Conservation (phyloP, 768 basidiomycete species). For the Lactarius evosmus region DNA sequence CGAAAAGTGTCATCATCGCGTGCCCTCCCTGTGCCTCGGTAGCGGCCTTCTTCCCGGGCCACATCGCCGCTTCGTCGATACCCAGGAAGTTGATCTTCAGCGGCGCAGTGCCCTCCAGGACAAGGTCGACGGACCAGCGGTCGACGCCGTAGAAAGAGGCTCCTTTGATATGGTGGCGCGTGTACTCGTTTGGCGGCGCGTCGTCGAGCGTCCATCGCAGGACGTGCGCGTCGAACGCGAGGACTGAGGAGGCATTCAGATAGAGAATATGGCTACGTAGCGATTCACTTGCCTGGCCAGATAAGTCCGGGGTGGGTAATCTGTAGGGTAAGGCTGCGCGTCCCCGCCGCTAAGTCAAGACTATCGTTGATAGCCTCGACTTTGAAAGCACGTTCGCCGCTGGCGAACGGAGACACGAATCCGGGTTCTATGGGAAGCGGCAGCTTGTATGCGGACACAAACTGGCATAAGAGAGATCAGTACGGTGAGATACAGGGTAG, state of each 20-base stretch:
- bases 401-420: slow-evolving; percentile 31
- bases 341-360: slow-evolving; percentile 53
- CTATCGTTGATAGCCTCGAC: slow-evolving; percentile 58
- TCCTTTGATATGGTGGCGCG: slow-evolving; percentile 89
- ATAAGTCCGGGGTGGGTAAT: slow-evolving; percentile 79
- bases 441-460: slow-evolving; percentile 82
- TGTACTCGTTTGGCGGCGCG: slow-evolving; percentile 69
- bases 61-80: slow-evolving; percentile 80
- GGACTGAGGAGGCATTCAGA: slow-evolving; percentile 42
- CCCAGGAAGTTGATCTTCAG: slow-evolving; percentile 68
- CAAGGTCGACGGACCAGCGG: slow-evolving; percentile 69
- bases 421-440: slow-evolving; percentile 48
- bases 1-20: slow-evolving; percentile 68
- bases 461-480: slow-evolving; percentile 42
- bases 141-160: slow-evolving; percentile 81
- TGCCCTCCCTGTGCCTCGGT: slow-evolving; percentile 48
- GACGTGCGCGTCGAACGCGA: slow-evolving; percentile 91
- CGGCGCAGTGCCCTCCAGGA: slow-evolving; percentile 43
- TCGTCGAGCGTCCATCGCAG: slow-evolving; percentile 79
- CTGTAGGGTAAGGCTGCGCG: slow-evolving; percentile 64
- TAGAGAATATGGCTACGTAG: slow-evolving; percentile 2
- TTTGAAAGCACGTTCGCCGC: slow-evolving; percentile 41
- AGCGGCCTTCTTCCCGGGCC: slow-evolving; percentile 58
- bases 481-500: not conserved
- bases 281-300: slow-evolving; percentile 62